phyloP scores from a whole-genome alignment of 225 moss, liverwort and hornwort genomes.

The Anthoceros angustus region DNA sequence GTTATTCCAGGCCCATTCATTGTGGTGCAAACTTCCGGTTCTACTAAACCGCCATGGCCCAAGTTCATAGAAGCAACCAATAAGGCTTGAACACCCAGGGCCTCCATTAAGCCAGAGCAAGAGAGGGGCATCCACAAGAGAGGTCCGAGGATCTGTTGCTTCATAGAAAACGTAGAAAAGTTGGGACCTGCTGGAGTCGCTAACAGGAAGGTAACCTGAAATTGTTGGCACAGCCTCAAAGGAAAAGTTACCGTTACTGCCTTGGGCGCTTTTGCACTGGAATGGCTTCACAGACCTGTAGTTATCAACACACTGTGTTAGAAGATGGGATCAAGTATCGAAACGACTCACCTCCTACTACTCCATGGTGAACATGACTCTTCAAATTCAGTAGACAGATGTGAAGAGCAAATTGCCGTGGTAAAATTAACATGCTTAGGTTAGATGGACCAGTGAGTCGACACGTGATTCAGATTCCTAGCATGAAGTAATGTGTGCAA shows the following conservation, averaged over 20 bases:
- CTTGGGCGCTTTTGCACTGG: background rate
- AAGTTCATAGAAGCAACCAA: slow-evolving; percentile 37
- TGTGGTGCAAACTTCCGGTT: slow-evolving; percentile 21
- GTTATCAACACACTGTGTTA: background rate
- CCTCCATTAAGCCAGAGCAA: slow-evolving; percentile 37
- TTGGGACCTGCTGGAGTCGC: slow-evolving; percentile 18
- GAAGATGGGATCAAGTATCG: too few relatives aligned
- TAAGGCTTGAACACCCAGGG: slow-evolving; percentile 29
- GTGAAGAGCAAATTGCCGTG: too few relatives aligned
- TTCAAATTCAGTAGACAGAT: too few relatives aligned
- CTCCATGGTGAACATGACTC: too few relatives aligned
- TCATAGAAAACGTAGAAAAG: slow-evolving; percentile 39
- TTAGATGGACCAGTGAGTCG: too few relatives aligned
- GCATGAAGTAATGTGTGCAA: too few relatives aligned
- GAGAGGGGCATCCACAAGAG: slow-evolving; percentile 24
- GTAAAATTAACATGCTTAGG: too few relatives aligned
- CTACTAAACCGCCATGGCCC: slow-evolving; percentile 31
- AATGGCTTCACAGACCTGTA: background rate
- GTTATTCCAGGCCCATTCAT: slow-evolving; percentile 26
- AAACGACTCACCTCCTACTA: too few relatives aligned
- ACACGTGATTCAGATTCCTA: too few relatives aligned
- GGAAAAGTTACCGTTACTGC: background rate
- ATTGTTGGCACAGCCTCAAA: slow-evolving; percentile 22
- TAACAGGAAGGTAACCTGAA: slow-evolving; percentile 34
- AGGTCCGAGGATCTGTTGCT: slow-evolving; percentile 17